A percentile compares a stretch with the other conserved stretches of the same genome.
These are phyloP conservation scores for Dalbergia oliveri DNA, from an alignment of 306 rosid species.

Conservation along the genomic window DNA sequence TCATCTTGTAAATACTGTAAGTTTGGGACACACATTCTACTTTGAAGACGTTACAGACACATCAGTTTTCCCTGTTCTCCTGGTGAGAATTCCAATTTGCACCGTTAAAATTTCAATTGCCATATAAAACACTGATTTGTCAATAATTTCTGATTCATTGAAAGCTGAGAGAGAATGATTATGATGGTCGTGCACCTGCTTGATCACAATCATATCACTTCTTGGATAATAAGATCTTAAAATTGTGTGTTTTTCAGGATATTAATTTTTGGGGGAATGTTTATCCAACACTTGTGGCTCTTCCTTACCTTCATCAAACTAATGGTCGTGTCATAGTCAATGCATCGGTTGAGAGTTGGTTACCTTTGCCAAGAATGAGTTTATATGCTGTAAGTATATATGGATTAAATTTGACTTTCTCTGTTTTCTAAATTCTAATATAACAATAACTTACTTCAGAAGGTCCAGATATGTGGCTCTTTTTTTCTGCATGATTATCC, in stretches of 20 bases:
- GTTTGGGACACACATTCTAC: constrained; percentile 89
- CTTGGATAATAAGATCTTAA: background rate
- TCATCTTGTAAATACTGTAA: constrained; percentile 87
- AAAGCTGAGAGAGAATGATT: background rate
- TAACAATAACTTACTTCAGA: too few species aligned
- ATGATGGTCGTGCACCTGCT: background rate
- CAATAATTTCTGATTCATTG: background rate
- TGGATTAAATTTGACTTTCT: constrained; percentile 1
- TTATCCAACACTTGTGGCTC: constrained; percentile 84
- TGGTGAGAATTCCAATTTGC: constrained; percentile 59
- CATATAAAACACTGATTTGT: background rate
- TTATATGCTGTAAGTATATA: constrained; percentile 73
- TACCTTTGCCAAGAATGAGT: constrained; percentile 94
- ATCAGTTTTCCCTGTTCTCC: constrained; percentile 76
- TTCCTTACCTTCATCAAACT: constrained; percentile 76
- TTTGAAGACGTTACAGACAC: constrained; percentile 88
- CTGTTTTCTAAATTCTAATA: background rate
- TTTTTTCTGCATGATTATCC: background rate
- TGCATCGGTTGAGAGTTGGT: constrained; percentile 85
- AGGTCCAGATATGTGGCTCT: background rate
- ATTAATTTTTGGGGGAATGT: constrained; percentile 92
- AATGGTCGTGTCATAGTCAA: constrained; percentile 79
- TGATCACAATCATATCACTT: constrained; percentile 1
- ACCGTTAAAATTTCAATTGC: background rate
- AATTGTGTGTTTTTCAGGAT: constrained; percentile 56